Conservation (phyloP, 129 eudicot species). For the Kitagawia praeruptora region DNA sequence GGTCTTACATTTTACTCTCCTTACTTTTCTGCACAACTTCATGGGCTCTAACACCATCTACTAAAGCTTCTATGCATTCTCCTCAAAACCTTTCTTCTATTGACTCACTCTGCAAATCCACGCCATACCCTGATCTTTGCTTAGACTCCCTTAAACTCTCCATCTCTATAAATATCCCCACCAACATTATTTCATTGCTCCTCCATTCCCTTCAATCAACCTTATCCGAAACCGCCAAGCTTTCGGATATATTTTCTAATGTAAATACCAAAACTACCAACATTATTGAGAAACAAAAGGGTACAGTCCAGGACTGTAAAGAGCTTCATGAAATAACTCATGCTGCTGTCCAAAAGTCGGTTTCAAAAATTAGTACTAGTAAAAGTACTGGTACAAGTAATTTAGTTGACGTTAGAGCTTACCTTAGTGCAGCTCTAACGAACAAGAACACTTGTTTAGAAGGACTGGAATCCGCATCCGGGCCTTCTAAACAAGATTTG, state of each 20-base stretch:
- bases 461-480: slow-evolving; percentile 63
- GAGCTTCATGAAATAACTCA: slow-evolving; percentile 70
- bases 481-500: slow-evolving; percentile 49
- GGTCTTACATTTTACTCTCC: neutral
- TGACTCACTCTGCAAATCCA: slow-evolving; percentile 47
- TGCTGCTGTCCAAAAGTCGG: slow-evolving; percentile 39
- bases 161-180: slow-evolving; percentile 38
- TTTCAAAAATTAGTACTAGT: slow-evolving; percentile 18
- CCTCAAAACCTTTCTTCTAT: slow-evolving; percentile 11
- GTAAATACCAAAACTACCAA: slow-evolving; percentile 3
- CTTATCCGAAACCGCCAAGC: slow-evolving; percentile 42
- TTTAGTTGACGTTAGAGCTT: slow-evolving; percentile 43
- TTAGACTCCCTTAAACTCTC: slow-evolving; percentile 53
- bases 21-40: slow-evolving; percentile 2
- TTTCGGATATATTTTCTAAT: slow-evolving; percentile 33
- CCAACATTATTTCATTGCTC: slow-evolving; percentile 31
- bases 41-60: neutral
- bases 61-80: neutral
- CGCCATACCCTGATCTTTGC: slow-evolving; percentile 75
- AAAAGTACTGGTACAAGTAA: slow-evolving; percentile 13
- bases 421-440: slow-evolving; percentile 78
- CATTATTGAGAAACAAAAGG: slow-evolving; percentile 61
- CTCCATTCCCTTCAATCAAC: slow-evolving; percentile 60
- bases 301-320: slow-evolving; percentile 68
- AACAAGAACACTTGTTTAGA: slow-evolving; percentile 81